Evolutionary conservation across 2,329 filamentous ascomycete species (phyloP), one percentile per base, ranked within the genome.

Genomic region (Epichloe brachyelytri): DNA sequence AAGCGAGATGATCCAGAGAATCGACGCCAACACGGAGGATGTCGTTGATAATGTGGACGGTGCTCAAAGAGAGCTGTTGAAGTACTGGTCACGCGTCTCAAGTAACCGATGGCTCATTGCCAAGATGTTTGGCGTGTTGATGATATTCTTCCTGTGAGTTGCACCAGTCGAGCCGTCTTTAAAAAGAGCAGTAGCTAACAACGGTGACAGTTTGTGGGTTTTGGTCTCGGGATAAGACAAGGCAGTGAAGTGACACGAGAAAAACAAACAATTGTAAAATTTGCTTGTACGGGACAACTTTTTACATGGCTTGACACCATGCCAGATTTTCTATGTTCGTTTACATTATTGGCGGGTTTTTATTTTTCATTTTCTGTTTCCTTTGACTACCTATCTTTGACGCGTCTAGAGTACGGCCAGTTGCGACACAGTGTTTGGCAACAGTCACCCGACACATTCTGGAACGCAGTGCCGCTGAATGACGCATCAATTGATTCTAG

Each of bases 11-110:
- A 95, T 98, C 57, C 88, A 97, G 69, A 78, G 91, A 47, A 96
- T 96, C 63, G 91, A 97, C 62, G 91, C 91, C 57, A 96, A 97
- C 67, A 96, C 91, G 1, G 93, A 98, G 63, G 90, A 96, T 60
- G 88, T 98, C 5, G 91, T 98, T 50, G 91, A 97, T 63, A 98
- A 98, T 60, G 91, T 98, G n/a, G 82, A 95, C 63, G 93, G 93
- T 17, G 93, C 93, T 5, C 93, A 98, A 65, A 78, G 90, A 56
- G 91, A 98, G 69, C 67, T 98, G 62, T 80, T 98, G 71, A 96
- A 96, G 68, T 98, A 97, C 70, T 98, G 93, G 91, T 85, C 82
- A 30, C 79, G 90, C 40, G 90, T 97, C 30, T 93, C 88, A 51
- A 88, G 90, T 55, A 98, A 98, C 71, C 78, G 93, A 57, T 97